Conservation (phyloP, 139 green algal genomes). For the Klebsormidium nitens region DNA sequence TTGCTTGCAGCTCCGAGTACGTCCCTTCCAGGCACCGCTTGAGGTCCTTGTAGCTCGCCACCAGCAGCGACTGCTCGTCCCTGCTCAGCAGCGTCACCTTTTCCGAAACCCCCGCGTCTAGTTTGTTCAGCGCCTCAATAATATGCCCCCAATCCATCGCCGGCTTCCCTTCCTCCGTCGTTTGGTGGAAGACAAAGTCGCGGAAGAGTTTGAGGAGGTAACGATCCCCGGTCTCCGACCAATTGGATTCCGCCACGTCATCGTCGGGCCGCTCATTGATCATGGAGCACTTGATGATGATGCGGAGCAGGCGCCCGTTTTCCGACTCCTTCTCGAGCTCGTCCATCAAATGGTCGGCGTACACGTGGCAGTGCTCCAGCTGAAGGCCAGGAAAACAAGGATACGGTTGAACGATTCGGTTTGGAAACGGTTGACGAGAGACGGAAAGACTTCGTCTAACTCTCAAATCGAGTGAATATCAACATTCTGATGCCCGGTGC, state of each 20-base stretch:
- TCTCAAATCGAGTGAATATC: too few relatives aligned
- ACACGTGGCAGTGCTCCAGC: conserved; percentile 19
- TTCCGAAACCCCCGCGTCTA: conserved; percentile 39
- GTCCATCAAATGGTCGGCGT: conserved; percentile 37
- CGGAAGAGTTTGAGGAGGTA: conserved; percentile 90
- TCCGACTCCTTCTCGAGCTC: conserved; percentile 78
- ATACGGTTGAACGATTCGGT: too few relatives aligned
- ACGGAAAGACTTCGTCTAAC: too few relatives aligned
- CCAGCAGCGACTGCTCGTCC: conserved; percentile 74
- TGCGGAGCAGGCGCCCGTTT: conserved; percentile 78
- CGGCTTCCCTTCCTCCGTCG: conserved; percentile 56
- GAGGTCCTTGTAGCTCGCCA: conserved; percentile 83
- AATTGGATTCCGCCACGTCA: conserved; percentile 49
- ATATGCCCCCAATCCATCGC: conserved; percentile 82
- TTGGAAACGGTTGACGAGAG: too few relatives aligned
- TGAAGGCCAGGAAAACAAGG: too few relatives aligned
- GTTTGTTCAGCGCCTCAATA: conserved; percentile 83
- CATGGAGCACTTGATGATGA: conserved; percentile 72
- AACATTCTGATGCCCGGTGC: too few relatives aligned
- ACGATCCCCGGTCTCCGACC: conserved; percentile 66
- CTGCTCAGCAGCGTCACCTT: conserved; percentile 73
- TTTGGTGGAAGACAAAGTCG: conserved; percentile 74
- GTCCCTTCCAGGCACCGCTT: conserved; percentile 57
- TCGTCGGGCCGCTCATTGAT: conserved; percentile 66
- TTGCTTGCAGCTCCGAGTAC: conserved; percentile 60